phyloP scores from a whole-genome alignment of 2,329 filamentous ascomycete species.

The Verticillium nonalfalfae region DNA sequence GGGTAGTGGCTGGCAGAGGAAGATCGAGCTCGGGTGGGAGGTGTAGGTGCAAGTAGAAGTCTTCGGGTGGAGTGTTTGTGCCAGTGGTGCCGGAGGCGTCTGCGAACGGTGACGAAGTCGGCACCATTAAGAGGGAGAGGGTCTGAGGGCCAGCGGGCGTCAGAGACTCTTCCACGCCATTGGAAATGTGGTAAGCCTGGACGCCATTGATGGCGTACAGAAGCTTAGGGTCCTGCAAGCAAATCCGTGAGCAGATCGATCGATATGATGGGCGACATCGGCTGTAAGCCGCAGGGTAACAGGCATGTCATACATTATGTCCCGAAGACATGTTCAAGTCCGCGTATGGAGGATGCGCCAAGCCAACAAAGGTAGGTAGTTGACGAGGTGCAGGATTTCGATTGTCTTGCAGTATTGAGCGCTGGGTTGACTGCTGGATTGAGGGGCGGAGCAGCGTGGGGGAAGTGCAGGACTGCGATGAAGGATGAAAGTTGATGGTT shows the following conservation, averaged over 20 bases:
- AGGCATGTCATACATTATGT: constrained; percentile 30
- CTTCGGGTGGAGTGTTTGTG: constrained; percentile 66
- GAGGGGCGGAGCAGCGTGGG: neutral
- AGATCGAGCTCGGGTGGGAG: constrained; percentile 92
- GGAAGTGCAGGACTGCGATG: neutral
- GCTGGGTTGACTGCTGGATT: neutral
- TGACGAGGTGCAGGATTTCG: too few species aligned
- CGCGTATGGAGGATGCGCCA: neutral
- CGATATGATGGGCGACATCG: neutral
- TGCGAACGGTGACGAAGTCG: constrained; percentile 70
- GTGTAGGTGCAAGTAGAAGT: constrained; percentile 95
- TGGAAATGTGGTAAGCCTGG: constrained; percentile 81
- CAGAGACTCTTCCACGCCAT: constrained; percentile 77
- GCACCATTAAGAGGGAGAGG: constrained; percentile 90
- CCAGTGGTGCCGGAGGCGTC: constrained; percentile 48
- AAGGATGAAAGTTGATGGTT: neutral
- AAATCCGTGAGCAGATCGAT: neutral
- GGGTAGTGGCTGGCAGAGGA: constrained; percentile 87
- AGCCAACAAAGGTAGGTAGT: neutral
- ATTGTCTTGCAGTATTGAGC: neutral
- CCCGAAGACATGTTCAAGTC: constrained; percentile 32
- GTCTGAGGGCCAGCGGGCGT: constrained; percentile 86
- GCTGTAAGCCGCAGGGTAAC: neutral
- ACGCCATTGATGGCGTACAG: constrained; percentile 76
- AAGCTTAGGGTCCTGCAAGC: constrained; percentile 54